Evolutionary conservation across 1,284 basidiomycete genomes (phyloP), one percentile per base, ranked within the genome.

Genomic region (Puccinia coronata): DNA sequence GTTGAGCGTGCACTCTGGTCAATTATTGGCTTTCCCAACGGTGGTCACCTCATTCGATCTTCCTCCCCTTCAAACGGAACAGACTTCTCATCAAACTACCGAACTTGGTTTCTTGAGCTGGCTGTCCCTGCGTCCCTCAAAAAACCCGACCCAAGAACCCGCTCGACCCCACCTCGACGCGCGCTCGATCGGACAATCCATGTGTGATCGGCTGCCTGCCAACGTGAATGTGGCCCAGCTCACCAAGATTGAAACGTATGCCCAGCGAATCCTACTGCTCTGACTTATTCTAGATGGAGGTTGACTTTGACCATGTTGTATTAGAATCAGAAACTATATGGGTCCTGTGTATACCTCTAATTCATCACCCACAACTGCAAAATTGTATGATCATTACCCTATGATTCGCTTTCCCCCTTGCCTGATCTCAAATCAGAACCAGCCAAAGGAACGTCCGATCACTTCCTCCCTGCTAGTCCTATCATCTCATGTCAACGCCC

Each of bases 1-100:
- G 31, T 55, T 78, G 51, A 78, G 76, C 76, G 76, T 78, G 31
- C 76, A 78, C 53, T 53, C 59, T 34, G 76, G 76, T 28, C 76
- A 78, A 57, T 36, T 78, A 39, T 63, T 78, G 12, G 47, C 61
- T 23, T 65, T 65, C 31, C 76, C 76, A 36, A 78, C 76, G 2
- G 61, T 78, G n/a, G 47, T 78, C 34, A 63, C 63, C 31, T 53
- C 76, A 23, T 51, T 39, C 23, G 39, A 67, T 31, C 63, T 67
- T 25, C 12, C 72, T 20, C 49, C 34, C 18, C 41, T 59, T 28
- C 41, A 53, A 31, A 25, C 53, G 11, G 43, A 28, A n/a, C 53
- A 74, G 41, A 25, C 43, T 59, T 43, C 36, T 23, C 25, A 74
- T n/a, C 28, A 59, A 51, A 72, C n/a, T 34, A 59, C 57, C 57